These are phyloP conservation scores for Grigorovia jiainica DNA, from an alignment of 805 yeast species.

Conservation along the genomic window DNA sequence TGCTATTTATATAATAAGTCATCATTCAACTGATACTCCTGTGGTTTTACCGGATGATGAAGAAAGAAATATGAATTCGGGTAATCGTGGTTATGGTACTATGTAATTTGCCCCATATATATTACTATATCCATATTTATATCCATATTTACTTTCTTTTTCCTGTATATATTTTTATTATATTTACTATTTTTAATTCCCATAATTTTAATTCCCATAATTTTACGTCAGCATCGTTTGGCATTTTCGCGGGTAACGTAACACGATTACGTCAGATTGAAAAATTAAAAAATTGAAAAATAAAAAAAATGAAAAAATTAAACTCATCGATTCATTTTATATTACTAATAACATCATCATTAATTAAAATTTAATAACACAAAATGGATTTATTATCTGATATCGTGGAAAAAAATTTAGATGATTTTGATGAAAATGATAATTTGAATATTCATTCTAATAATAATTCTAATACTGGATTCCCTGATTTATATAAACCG, in stretches of 20 bases:
- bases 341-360: not conserved
- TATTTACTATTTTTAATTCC: not conserved
- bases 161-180: not conserved
- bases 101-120: too few relatives aligned
- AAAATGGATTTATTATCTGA: slow-evolving; percentile 64
- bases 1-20: slow-evolving; percentile 49
- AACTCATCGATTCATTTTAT: not conserved
- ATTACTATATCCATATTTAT: too few relatives aligned
- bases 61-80: not conserved
- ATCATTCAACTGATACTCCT: slow-evolving; percentile 35
- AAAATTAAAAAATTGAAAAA: too few relatives aligned
- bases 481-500: slow-evolving; percentile 27
- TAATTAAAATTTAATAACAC: not conserved
- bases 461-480: slow-evolving; percentile 14
- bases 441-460: not conserved
- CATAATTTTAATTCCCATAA: too few relatives aligned
- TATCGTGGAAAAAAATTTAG: slow-evolving; percentile 52
- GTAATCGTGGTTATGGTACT: slow-evolving; percentile 5
- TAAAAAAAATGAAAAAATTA: too few relatives aligned
- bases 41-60: not conserved
- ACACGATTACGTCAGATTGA: not conserved
- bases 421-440: slow-evolving; percentile 8
- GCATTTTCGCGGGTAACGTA: not conserved
- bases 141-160: not conserved
- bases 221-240: too few relatives aligned